phyloP scores from a whole-genome alignment of 1,284 basidiomycete species.

The Ustilago bromivora region DNA sequence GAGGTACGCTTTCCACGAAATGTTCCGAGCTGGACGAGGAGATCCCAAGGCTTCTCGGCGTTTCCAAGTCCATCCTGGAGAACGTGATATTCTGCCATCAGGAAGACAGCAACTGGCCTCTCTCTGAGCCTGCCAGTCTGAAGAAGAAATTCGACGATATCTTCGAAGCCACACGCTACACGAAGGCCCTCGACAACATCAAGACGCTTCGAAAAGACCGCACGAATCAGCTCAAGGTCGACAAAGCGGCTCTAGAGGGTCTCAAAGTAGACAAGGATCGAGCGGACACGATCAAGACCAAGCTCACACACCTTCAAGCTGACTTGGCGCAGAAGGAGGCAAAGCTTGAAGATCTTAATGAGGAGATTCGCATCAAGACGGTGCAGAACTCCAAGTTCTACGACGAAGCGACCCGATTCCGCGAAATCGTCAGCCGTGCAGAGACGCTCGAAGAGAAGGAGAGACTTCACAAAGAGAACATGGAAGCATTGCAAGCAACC shows the following conservation, averaged over 20 bases:
- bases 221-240: slow-evolving; percentile 88
- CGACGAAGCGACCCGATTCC: slow-evolving; percentile 84
- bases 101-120: slow-evolving; percentile 98
- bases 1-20: slow-evolving; percentile 63
- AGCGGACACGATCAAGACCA: slow-evolving; percentile 75
- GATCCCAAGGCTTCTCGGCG: slow-evolving; percentile 85
- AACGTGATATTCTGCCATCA: slow-evolving; percentile 99
- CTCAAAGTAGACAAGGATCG: slow-evolving; percentile 86
- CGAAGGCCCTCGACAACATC: slow-evolving; percentile 95
- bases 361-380: slow-evolving; percentile 72
- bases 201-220: slow-evolving; percentile 83
- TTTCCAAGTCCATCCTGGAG: slow-evolving; percentile 95
- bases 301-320: slow-evolving; percentile 49
- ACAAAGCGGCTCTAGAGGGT: slow-evolving; percentile 86
- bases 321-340: slow-evolving; percentile 56
- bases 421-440: slow-evolving; percentile 82
- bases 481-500: slow-evolving; percentile 74
- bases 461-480: slow-evolving; percentile 76
- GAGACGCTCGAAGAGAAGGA: slow-evolving; percentile 79
- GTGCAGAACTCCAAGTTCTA: slow-evolving; percentile 84
- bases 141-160: slow-evolving; percentile 99
- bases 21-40: slow-evolving; percentile 87
- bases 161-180: slow-evolving; percentile 89
- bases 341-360: slow-evolving; percentile 58
- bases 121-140: slow-evolving; percentile 87